A percentile compares a stretch with the other conserved stretches of the same genome.
Conservation (phyloP, 768 basidiomycete genomes). For the Tylopilus sp. region DNA sequence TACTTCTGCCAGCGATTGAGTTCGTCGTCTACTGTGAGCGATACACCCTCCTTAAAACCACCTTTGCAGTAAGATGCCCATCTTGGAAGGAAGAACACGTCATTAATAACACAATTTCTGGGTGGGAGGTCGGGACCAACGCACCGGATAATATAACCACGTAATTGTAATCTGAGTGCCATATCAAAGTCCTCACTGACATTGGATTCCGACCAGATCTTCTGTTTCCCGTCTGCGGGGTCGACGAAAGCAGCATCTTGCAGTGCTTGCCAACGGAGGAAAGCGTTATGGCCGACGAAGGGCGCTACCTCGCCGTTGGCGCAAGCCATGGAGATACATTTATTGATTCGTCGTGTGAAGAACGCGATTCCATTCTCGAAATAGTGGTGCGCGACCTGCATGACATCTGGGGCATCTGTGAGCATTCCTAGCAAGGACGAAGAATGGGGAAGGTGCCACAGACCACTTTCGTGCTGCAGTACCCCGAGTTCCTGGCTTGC, state of each 20-base stretch:
- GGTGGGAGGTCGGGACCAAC: conserved; percentile 1
- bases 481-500: conserved; percentile 64
- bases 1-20: conserved; percentile 93
- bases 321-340: conserved; percentile 73
- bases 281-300: conserved; percentile 87
- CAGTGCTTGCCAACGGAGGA: conserved; percentile 84
- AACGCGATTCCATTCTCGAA: conserved; percentile 89
- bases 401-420: conserved; percentile 55
- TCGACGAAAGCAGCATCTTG: conserved; percentile 84
- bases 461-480: conserved; percentile 86
- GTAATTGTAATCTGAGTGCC: conserved; percentile 53
- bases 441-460: conserved; percentile 31
- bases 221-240: conserved; percentile 50
- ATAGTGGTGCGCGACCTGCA: conserved; percentile 87
- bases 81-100: conserved; percentile 20
- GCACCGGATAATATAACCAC: conserved; percentile 68
- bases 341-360: conserved; percentile 86
- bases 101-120: conserved; percentile 1
- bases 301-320: conserved; percentile 77
- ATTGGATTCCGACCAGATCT: conserved; percentile 65
- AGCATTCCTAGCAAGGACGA: not conserved
- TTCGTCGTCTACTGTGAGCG: conserved; percentile 85
- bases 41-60: conserved; percentile 90
- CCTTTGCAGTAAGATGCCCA: conserved; percentile 84
- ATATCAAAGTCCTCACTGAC: conserved; percentile 73